Percentiles rank a stretch among this genome's conserved stretches.
These are phyloP conservation scores for Pezizomycotina sp. DNA, from an alignment of 2,329 filamentous ascomycete genomes.

Conservation along the genomic window DNA sequence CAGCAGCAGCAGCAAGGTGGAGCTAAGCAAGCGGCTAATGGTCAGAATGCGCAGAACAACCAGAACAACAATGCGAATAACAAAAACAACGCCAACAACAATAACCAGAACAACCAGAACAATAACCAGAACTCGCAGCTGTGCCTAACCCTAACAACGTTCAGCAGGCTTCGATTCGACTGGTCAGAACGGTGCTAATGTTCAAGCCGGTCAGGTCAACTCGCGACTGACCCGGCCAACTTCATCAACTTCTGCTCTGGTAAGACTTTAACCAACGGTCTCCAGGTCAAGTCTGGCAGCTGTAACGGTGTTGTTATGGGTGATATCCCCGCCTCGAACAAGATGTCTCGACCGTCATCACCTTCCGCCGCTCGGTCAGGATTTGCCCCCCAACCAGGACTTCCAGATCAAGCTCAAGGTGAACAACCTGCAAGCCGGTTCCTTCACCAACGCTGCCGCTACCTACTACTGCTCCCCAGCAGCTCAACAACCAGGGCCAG, in stretches of 20 bases:
- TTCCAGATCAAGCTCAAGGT: slow-evolving; percentile 41
- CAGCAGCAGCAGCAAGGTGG: not conserved
- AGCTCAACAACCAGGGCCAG: slow-evolving; percentile 34
- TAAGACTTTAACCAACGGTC: slow-evolving; percentile 42
- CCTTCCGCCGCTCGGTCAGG: slow-evolving; percentile 37
- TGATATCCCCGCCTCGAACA: slow-evolving; percentile 38
- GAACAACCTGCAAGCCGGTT: slow-evolving; percentile 39
- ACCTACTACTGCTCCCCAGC: slow-evolving; percentile 48
- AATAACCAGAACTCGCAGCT: slow-evolving; percentile 28
- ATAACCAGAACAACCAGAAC: slow-evolving; percentile 23
- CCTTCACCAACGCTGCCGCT: slow-evolving; percentile 43
- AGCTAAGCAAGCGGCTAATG: not conserved
- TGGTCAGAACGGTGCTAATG: slow-evolving; percentile 32
- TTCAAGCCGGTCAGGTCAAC: slow-evolving; percentile 35
- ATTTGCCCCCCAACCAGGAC: slow-evolving; percentile 34
- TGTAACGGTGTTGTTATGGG: slow-evolving; percentile 49
- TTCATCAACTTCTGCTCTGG: slow-evolving; percentile 48
- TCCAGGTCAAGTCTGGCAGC: slow-evolving; percentile 41
- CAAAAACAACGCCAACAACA: slow-evolving; percentile 20
- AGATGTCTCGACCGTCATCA: slow-evolving; percentile 43
- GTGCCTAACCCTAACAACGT: slow-evolving; percentile 33
- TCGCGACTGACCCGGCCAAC: slow-evolving; percentile 42
- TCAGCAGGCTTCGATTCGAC: slow-evolving; percentile 37
- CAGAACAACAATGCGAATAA: slow-evolving; percentile 20
- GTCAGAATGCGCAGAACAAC: not conserved